Base-by-base conservation (phyloP, 2,329 filamentous ascomycete species). In the Colletotrichum shisoi region DNA sequence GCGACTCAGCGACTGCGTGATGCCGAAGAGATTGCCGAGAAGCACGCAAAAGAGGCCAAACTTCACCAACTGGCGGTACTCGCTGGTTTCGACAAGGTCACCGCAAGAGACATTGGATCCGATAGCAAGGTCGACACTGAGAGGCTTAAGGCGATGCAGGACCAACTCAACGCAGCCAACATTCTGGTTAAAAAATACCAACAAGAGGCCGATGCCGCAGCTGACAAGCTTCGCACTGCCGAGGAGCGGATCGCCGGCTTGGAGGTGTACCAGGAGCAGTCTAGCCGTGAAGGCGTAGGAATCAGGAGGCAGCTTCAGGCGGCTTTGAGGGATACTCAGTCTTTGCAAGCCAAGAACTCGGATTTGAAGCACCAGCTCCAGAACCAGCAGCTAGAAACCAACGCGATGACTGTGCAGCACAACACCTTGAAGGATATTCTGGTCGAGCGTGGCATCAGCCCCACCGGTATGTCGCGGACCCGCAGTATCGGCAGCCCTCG, bases 161-260 rank as follows among this genome's bases (percentile, higher is more conserved):
- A 87, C 51, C 95, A 98, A 76, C 83, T 97, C 15, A 86, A 90
- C 70, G 81, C 89, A 49, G 91, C 94, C 17, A 96, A 92, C 73
- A 84, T 83, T 2, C 81, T 98, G 76, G 93, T 94, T 34, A 91
- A 91, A 77, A 93, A 93, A 74, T 96, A 97, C 72, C 93, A 97
- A 76, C 85, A 90, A 68, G 94, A 96, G 67, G 94, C 94, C 1
- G 93, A 99, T 76, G 81, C 84, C 31, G 93, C 94, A 3, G 91
- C 93, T 0, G 93, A 97, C 74, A 96, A 94, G 76, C 84, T 99
- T 60, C 91, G 95, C 60, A 91, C 91, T 66, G 95, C 95, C 3
- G 96, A 99, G 79, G 96, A 98, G 80, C 89, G 95, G 48, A 98
- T 99, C 76, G 96, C 95, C 5, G 95, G 95, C 7, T 85, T 99